Evolutionary conservation across 225 moss, liverwort and hornwort species (phyloP), one percentile per base, ranked within the genome.

Genomic region (Marchantia paleacea): DNA sequence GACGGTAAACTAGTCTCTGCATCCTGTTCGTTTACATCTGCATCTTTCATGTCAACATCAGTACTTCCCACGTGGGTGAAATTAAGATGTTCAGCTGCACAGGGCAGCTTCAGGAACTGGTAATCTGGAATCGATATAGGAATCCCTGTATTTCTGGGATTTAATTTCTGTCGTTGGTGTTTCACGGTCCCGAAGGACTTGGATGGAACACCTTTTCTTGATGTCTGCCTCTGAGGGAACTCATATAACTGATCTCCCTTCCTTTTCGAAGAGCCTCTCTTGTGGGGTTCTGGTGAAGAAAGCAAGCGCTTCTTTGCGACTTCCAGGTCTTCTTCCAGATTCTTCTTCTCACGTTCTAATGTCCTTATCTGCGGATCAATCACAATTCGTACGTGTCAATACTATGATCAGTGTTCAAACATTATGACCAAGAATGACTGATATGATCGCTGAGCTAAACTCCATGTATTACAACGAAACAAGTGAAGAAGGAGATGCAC

Each of bases 181-280:
- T 26, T 67, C 20, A 9, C n/a, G 20, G 58, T 67, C 19, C 67
- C 30, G n/a, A 10, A 39, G 70, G 18, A 28, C 69, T 81, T 19
- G 71, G 77, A 79, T 77, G 89, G 84, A 69, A 80, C 30, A 18
- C 67, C 61, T 78, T 14, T 81, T 68, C 65, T 79, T 52, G 70
- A 81, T 75, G 81, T 72, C 81, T 69, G 80, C 86, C 78, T 85
- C 55, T 60, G 81, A 72, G 88, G 89, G 66, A 82, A 47, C 80
- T 92, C 94, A 53, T 93, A 92, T 55, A 91, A 47, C 64, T 88
- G 80, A 78, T 92, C 91, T 68, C 89, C 89, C 51, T 78, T 78
- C 51, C 77, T 78, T 60, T 78, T 78, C 22, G 39, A 57, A 75
- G 75, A 75, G 11, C 55, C 31, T 30, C 57, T 55, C 22, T 30